Base-by-base conservation (phyloP, 495 filamentous ascomycete species). In the Daldinia bambusicola region DNA sequence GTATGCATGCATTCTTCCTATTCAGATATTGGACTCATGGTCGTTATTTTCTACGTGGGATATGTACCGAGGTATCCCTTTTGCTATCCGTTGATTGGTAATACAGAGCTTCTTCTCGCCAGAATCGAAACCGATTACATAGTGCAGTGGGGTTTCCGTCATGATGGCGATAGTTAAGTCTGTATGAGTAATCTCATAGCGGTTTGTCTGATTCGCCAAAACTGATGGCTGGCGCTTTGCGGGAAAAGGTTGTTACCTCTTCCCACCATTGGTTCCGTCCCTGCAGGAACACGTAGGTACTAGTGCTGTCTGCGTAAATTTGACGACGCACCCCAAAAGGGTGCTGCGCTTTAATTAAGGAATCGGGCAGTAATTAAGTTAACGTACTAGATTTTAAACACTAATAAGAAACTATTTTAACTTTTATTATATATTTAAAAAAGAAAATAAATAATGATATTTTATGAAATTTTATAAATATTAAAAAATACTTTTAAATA, bases 251-350 rank as follows among this genome's bases (percentile, higher is more conserved):
- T 53, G 30, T 53, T 53, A 53, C 50, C 22, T 5, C 13, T 32
- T 53, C n/a, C 50, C 31, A 6, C 50, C 14, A 53, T 66, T 52
- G 36, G 43, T 18, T 37, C 53, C 55, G 53, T 69, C 48, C 36
- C 55, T 69, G 61, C 67, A 69, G 67, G 67, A 69, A 63, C 66
- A 30, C 50, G 13, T 37, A 51, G 59, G 59, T 61, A 53, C 61
- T n/a, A n/a, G n/a, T n/a, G n/a, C n/a, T n/a, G n/a, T n/a, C n/a
- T n/a, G n/a, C n/a, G n/a, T n/a, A n/a, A n/a, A n/a, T n/a, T n/a
- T n/a, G n/a, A n/a, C n/a, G n/a, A n/a, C n/a, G n/a, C n/a, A n/a
- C n/a, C n/a, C n/a, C n/a, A n/a, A n/a, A n/a, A n/a, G n/a, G n/a
- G n/a, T n/a, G n/a, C n/a, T n/a, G n/a, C n/a, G n/a, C n/a, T n/a